These are phyloP conservation scores for Panicum miliaceum DNA, from an alignment of 176 grass and related monocot genomes.

Conservation along the genomic window DNA sequence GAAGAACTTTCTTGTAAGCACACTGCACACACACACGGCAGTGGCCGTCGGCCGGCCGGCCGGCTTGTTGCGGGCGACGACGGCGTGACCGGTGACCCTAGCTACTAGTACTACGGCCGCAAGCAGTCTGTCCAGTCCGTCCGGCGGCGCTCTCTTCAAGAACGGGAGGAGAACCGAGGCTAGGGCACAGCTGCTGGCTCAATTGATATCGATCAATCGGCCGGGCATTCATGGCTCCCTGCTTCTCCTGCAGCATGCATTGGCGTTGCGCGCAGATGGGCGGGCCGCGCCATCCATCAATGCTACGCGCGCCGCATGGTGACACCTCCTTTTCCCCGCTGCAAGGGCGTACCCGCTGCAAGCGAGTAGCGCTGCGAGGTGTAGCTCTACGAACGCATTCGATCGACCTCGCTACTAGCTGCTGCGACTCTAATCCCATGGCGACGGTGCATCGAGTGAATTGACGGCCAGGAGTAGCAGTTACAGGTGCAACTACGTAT, in stretches of 20 bases:
- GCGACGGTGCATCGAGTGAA: background rate
- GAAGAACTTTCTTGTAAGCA: no score
- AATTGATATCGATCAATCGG: slow-evolving; percentile 41
- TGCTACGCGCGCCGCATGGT: slow-evolving; percentile 2
- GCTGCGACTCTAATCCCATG: background rate
- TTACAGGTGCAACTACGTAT: slow-evolving; percentile 23
- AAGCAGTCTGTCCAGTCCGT: background rate
- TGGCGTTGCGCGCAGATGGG: background rate
- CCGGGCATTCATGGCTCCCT: slow-evolving; percentile 40
- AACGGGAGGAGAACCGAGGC: slow-evolving; percentile 28
- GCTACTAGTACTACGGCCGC: no score
- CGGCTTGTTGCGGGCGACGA: no score
- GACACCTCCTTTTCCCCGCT: slow-evolving; percentile 43
- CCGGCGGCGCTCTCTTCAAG: slow-evolving; percentile 38
- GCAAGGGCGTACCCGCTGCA: background rate
- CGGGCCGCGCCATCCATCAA: slow-evolving; percentile 17
- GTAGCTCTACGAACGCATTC: background rate
- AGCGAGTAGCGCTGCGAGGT: background rate
- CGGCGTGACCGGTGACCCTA: no score
- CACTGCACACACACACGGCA: no score
- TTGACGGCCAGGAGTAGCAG: background rate
- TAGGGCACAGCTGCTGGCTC: slow-evolving; percentile 36
- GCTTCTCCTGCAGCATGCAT: slow-evolving; percentile 36
- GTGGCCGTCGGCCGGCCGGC: no score
- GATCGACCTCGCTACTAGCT: background rate